Percentiles rank a stretch among this genome's conserved stretches.
phyloP scores from a whole-genome alignment of 2,329 filamentous ascomycete genomes.

The Sporothrix pallida region DNA sequence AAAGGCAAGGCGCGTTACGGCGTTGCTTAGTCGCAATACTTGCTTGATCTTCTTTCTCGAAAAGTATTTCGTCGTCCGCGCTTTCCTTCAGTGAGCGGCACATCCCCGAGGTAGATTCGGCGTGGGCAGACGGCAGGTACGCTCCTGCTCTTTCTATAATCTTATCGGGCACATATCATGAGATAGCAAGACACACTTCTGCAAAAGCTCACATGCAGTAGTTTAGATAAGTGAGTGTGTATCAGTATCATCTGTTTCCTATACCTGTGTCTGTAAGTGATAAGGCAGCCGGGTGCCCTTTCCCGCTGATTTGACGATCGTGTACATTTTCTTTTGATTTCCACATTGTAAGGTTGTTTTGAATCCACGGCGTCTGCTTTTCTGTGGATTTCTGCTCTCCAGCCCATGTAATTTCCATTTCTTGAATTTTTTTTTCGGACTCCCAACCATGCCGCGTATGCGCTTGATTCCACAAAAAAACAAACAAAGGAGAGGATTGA shows the following conservation, averaged over 20 bases:
- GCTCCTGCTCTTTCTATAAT: not conserved
- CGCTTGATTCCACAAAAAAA: constrained; percentile 21
- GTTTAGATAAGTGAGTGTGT: not conserved
- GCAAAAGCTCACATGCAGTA: not conserved
- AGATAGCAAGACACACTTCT: constrained; percentile 1
- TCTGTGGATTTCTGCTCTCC: not conserved
- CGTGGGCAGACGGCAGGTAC: not conserved
- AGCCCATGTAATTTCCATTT: constrained; percentile 4
- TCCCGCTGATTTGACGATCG: not conserved
- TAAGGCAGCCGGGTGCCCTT: constrained; percentile 1
- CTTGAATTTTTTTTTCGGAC: not conserved
- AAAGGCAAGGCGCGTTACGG: constrained; percentile 11
- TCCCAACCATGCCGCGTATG: not conserved
- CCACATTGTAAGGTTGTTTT: not conserved
- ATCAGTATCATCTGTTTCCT: not conserved
- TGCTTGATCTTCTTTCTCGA: not conserved
- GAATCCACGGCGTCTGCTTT: not conserved
- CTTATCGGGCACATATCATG: not conserved
- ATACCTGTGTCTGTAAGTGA: constrained; percentile 6
- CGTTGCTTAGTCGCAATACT: constrained; percentile 9
- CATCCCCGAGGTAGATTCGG: constrained; percentile 3
- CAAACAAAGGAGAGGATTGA: constrained; percentile 15
- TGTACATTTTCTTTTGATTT: not conserved
- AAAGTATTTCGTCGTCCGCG: not conserved
- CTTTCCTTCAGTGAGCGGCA: not conserved